These are phyloP conservation scores for Solanum chmielewskii DNA, from an alignment of 257 asterid genomes.

Conservation along the genomic window DNA sequence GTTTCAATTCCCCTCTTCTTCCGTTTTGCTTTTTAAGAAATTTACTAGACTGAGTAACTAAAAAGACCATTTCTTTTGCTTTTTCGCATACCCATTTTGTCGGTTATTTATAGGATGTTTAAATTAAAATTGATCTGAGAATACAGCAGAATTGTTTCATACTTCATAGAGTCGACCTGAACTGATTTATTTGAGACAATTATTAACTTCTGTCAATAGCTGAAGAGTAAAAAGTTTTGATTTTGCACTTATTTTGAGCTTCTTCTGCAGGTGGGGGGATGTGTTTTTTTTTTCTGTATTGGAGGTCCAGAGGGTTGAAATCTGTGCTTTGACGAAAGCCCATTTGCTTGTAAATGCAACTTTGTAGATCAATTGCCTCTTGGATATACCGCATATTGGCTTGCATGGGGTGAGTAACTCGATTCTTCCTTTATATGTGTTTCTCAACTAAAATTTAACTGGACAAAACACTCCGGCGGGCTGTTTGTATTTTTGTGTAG, in stretches of 20 bases:
- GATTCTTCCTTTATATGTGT: background rate
- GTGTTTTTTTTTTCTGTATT: background rate
- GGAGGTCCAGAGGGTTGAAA: background rate
- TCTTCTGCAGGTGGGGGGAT: background rate
- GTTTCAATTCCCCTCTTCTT: background rate
- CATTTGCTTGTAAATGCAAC: constrained; percentile 9
- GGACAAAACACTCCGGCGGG: background rate
- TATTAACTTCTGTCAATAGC: background rate
- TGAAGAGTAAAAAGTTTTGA: background rate
- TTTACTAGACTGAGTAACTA: background rate
- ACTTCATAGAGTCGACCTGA: background rate
- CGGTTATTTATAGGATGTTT: background rate
- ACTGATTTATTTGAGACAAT: background rate
- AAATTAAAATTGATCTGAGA: background rate
- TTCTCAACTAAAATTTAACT: background rate
- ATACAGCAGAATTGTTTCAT: background rate
- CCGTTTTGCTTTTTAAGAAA: background rate
- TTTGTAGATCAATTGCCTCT: constrained; percentile 29
- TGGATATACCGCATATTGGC: constrained; percentile 47
- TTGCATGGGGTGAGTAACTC: constrained; percentile 86
- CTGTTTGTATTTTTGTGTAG: background rate
- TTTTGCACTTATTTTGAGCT: background rate
- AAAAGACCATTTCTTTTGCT: background rate
- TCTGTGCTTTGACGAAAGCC: background rate
- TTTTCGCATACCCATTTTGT: background rate